Conservation (phyloP, 2,329 filamentous ascomycete genomes). For the Whalleya microplaca region DNA sequence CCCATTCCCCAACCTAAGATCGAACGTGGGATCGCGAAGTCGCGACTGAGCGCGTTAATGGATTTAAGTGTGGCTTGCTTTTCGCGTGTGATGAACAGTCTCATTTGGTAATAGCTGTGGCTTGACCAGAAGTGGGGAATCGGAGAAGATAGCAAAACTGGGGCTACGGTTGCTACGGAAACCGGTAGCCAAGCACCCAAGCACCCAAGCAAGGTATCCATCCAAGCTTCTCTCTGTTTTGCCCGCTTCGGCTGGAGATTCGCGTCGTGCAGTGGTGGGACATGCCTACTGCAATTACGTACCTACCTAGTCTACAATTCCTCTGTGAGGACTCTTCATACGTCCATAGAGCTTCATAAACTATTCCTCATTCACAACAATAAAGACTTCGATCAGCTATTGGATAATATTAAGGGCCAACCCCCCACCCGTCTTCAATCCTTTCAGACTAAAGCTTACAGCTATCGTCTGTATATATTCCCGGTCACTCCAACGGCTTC, state of each 20-base stretch:
- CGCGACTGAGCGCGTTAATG: slow-evolving; percentile 35
- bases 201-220: too few species aligned
- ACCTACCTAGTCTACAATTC: slow-evolving; percentile 7
- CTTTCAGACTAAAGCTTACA: neutral
- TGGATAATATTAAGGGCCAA: neutral
- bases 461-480: neutral
- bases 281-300: slow-evolving; percentile 17
- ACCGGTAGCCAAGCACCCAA: slow-evolving; percentile 16
- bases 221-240: neutral
- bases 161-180: slow-evolving; percentile 22
- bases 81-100: slow-evolving; percentile 11
- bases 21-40: neutral
- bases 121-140: neutral
- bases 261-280: slow-evolving; percentile 11
- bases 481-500: neutral
- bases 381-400: neutral
- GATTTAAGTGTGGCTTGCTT: slow-evolving; percentile 21
- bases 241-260: neutral
- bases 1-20: neutral
- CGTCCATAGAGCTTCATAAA: slow-evolving; percentile 4
- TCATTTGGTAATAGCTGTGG: slow-evolving; percentile 11
- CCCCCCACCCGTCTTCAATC: neutral
- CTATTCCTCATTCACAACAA: slow-evolving; percentile 9
- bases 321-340: neutral
- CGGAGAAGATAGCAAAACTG: neutral